A percentile compares a stretch with the other conserved stretches of the same genome.
phyloP scores from a whole-genome alignment of 352 stramenopile genomes.

The Phytopythium delawarense region DNA sequence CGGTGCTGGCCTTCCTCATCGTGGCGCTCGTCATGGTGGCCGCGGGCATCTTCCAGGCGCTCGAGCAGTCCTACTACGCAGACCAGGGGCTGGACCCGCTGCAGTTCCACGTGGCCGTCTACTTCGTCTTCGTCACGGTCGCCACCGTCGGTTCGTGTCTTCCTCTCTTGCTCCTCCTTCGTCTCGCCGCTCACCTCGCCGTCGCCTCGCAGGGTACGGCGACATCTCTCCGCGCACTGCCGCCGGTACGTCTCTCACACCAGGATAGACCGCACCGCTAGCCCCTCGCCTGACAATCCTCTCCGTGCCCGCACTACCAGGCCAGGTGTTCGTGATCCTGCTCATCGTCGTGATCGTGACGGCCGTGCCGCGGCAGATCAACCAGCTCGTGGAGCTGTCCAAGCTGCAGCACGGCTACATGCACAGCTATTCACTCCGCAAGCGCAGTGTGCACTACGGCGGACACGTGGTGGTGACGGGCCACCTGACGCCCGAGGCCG shows the following conservation, averaged over 20 bases:
- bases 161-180: background rate
- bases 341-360: slow-evolving; percentile 59
- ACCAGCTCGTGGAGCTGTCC: slow-evolving; percentile 46
- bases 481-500: slow-evolving; percentile 36
- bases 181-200: slow-evolving; percentile 1
- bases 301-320: slow-evolving; percentile 10
- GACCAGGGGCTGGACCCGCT: slow-evolving; percentile 22
- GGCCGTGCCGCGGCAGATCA: slow-evolving; percentile 50
- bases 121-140: slow-evolving; percentile 68
- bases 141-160: slow-evolving; percentile 32
- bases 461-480: slow-evolving; percentile 54
- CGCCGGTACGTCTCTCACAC: slow-evolving; percentile 18
- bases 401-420: slow-evolving; percentile 43
- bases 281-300: background rate
- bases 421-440: slow-evolving; percentile 42
- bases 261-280: background rate
- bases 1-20: slow-evolving; percentile 53
- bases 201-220: slow-evolving; percentile 24
- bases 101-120: slow-evolving; percentile 60
- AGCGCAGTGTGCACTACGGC: slow-evolving; percentile 29
- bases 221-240: slow-evolving; percentile 52
- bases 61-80: slow-evolving; percentile 51
- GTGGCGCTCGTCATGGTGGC: slow-evolving; percentile 55
- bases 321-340: slow-evolving; percentile 55
- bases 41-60: slow-evolving; percentile 48